Evolutionary conservation across 768 basidiomycete species (phyloP).

Genomic region (Sarcodon sp.): DNA sequence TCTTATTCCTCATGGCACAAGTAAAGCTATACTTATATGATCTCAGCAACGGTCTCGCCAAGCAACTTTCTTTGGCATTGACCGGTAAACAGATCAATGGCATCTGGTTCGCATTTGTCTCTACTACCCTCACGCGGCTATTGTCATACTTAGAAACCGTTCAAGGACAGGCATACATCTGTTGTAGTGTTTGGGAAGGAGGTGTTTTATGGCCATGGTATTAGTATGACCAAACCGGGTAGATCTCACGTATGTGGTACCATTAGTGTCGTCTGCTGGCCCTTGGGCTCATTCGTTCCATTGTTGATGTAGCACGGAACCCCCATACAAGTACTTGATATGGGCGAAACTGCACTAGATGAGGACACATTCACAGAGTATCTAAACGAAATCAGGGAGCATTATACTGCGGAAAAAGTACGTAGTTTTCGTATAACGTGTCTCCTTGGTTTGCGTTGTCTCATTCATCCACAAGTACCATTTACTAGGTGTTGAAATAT

Average conservation of each 20-base stretch:
- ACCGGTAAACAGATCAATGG: constrained; percentile 89
- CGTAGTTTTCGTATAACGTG: constrained; percentile 9
- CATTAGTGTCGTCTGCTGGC: not conserved
- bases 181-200: constrained; percentile 82
- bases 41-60: constrained; percentile 78
- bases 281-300: not conserved
- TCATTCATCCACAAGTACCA: constrained; percentile 45
- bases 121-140: not conserved
- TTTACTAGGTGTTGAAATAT: constrained; percentile 44
- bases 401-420: constrained; percentile 87
- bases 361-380: constrained; percentile 82
- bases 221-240: constrained; percentile 58
- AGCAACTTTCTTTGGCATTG: constrained; percentile 63
- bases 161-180: constrained; percentile 69
- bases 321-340: constrained; percentile 56
- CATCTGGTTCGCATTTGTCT: constrained; percentile 51
- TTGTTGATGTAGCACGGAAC: constrained; percentile 45
- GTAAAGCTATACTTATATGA: constrained; percentile 89
- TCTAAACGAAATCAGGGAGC: constrained; percentile 53
- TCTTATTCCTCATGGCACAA: not conserved
- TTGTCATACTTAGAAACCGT: constrained; percentile 4
- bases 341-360: constrained; percentile 75
- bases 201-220: constrained; percentile 85
- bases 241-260: constrained; percentile 57
- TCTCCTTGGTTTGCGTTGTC: not conserved